Evolutionary conservation across 257 asterid genomes (phyloP), one percentile per base, ranked within the genome.

Genomic region (Striga asiatica): DNA sequence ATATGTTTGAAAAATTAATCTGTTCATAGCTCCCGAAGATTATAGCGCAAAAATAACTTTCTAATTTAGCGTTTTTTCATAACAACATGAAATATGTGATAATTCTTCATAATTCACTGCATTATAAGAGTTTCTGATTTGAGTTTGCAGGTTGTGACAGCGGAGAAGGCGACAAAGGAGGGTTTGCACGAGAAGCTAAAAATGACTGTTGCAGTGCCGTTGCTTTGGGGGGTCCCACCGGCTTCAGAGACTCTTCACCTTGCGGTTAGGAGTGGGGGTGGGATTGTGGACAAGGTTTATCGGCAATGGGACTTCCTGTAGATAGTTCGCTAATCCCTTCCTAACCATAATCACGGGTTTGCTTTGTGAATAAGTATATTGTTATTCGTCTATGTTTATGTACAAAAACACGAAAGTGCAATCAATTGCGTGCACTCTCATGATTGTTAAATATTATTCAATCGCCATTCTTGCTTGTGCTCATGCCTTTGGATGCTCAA

Each of bases 221-320:
- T 92, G 34, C 94, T 92, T 5, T 92, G 99, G 99, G 99, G 99
- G 13, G 88, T 88, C 34, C 98, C 98, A 48, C 99, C 99, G 22
- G 95, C 97, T 16, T 92, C 97, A 0, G 99, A 92, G 52, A 92
- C 91, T n/a, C 95, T 92, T 43, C 95, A 70, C 58, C 69, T 92
- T 56, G 99, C 99, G 0, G 97, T 92, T 56, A 75, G 77, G 75
- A 82, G 81, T 22, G 98, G 98, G 29, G 96, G 98, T 4, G 99
- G 99, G 39, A 92, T 92, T 35, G 99, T 92, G 13, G 97, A 92
- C 72, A 92, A 92, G 70, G 79, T 92, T 54, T 92, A 77, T 35
- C 81, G 97, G 97, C 97, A 89, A 61, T 92, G 99, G 99, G 79
- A 92, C 73, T 84, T 88, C 77, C 72, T 82, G 77, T 92, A 78